Percentiles rank a stretch among this genome's conserved stretches.
These are phyloP conservation scores for Rhamnella rubrinervis DNA, from an alignment of 331 rosid genomes.

Conservation along the genomic window DNA sequence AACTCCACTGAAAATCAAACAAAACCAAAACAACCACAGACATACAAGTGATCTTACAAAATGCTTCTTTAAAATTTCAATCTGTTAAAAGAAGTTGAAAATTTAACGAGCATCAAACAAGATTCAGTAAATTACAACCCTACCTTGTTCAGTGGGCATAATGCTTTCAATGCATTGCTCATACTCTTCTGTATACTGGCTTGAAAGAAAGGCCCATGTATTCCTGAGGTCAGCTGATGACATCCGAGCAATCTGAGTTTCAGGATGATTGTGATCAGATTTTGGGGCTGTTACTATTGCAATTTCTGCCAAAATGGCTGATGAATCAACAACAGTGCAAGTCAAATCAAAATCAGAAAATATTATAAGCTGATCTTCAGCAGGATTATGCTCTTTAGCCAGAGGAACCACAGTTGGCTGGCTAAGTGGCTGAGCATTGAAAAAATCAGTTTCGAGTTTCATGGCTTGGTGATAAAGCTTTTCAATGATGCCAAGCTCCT, in stretches of 20 bases:
- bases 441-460: slow-evolving; percentile 92
- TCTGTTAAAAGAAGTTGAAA: background rate
- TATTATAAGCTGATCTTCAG: slow-evolving; percentile 56
- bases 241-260: slow-evolving; percentile 61
- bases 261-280: slow-evolving; percentile 71
- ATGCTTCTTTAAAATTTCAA: slow-evolving; percentile 20
- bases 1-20: slow-evolving; percentile 56
- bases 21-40: background rate
- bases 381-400: slow-evolving; percentile 63
- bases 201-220: slow-evolving; percentile 74
- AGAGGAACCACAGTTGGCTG: slow-evolving; percentile 89
- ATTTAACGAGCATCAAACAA: background rate
- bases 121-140: slow-evolving; percentile 10
- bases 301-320: slow-evolving; percentile 97
- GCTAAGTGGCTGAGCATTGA: slow-evolving; percentile 68
- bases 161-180: slow-evolving; percentile 89
- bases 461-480: slow-evolving; percentile 93
- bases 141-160: slow-evolving; percentile 57
- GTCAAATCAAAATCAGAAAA: slow-evolving; percentile 98
- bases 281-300: slow-evolving; percentile 86
- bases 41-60: background rate
- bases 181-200: slow-evolving; percentile 85
- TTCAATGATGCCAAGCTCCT: slow-evolving; percentile 92
- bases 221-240: slow-evolving; percentile 78
- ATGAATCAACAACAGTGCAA: slow-evolving; percentile 89